Evolutionary conservation across 768 basidiomycete species (phyloP).

Genomic region (Leccinellum albellum): DNA sequence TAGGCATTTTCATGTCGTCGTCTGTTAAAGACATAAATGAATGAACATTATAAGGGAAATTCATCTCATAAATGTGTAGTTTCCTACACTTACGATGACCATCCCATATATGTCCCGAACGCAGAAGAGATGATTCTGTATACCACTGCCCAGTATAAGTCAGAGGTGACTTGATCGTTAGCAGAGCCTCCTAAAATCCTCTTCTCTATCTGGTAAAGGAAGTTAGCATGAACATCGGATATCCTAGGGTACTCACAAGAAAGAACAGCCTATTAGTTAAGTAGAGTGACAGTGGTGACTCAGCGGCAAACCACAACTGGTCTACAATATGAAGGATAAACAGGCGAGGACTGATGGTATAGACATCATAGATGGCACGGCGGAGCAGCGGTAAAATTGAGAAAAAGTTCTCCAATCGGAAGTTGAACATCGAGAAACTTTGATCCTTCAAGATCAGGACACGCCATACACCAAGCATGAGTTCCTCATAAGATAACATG

Average conservation of each 20-base stretch:
- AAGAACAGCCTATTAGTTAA: constrained; percentile 21
- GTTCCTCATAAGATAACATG: constrained; percentile 5
- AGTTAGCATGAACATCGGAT: background rate
- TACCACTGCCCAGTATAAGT: constrained; percentile 11
- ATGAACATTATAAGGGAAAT: too few relatives aligned
- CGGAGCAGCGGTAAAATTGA: constrained; percentile 1
- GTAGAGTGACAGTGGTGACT: constrained; percentile 18
- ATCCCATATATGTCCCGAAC: constrained; percentile 10
- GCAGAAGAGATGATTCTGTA: constrained; percentile 12
- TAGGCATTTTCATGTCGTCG: constrained; percentile 1
- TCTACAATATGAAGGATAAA: constrained; percentile 9
- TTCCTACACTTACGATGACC: constrained; percentile 16
- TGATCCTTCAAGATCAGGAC: constrained; percentile 16
- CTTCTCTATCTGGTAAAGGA: constrained; percentile 18
- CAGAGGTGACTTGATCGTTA: background rate
- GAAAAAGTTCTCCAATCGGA: constrained; percentile 7
- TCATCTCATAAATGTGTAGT: background rate
- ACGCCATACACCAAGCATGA: constrained; percentile 25
- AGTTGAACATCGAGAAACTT: background rate
- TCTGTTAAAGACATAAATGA: constrained; percentile 9
- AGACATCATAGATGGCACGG: constrained; percentile 18
- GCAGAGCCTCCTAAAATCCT: constrained; percentile 4
- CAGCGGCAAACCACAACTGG: constrained; percentile 20
- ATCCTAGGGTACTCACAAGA: constrained; percentile 9
- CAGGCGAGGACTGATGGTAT: constrained; percentile 18